Conservation (phyloP, 2,329 filamentous ascomycete species). For the Lanzia echinophila region DNA sequence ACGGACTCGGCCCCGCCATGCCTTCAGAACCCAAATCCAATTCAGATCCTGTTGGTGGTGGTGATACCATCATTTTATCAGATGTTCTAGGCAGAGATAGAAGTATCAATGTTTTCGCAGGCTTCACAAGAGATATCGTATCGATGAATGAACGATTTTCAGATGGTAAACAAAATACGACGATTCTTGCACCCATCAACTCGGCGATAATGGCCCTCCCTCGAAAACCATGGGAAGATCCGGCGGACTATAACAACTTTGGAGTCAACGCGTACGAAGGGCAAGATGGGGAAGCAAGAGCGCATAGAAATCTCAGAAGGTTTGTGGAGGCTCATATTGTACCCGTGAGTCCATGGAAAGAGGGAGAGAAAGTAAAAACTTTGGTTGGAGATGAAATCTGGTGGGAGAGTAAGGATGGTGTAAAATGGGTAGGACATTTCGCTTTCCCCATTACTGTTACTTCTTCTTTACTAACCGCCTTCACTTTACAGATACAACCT, state of each 20-base stretch:
- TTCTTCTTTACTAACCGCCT: not conserved
- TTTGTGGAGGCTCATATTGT: conserved; percentile 89
- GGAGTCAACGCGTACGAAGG: conserved; percentile 72
- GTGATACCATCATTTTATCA: conserved; percentile 59
- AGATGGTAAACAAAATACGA: conserved; percentile 62
- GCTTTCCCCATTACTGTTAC: conserved; percentile 14
- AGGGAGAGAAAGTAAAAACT: conserved; percentile 59
- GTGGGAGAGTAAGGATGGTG: conserved; percentile 71
- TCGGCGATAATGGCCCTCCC: conserved; percentile 70
- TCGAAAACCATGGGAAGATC: conserved; percentile 80
- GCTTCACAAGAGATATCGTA: conserved; percentile 69
- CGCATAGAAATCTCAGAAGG: conserved; percentile 64
- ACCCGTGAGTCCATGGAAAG: conserved; percentile 65
- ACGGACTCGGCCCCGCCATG: conserved; percentile 17
- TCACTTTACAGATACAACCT: conserved; percentile 60
- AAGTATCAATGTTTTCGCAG: conserved; percentile 77
- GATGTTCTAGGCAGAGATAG: conserved; percentile 79
- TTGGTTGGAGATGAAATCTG: conserved; percentile 64
- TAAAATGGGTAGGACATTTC: conserved; percentile 49
- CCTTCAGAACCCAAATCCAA: conserved; percentile 14
- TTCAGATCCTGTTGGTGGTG: conserved; percentile 21
- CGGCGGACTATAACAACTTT: conserved; percentile 60
- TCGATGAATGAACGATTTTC: conserved; percentile 63
- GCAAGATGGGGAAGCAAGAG: conserved; percentile 65
- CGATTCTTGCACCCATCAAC: conserved; percentile 83